Evolutionary conservation across 2,329 filamentous ascomycete genomes (phyloP).

Genomic region (Beauveria sp.): DNA sequence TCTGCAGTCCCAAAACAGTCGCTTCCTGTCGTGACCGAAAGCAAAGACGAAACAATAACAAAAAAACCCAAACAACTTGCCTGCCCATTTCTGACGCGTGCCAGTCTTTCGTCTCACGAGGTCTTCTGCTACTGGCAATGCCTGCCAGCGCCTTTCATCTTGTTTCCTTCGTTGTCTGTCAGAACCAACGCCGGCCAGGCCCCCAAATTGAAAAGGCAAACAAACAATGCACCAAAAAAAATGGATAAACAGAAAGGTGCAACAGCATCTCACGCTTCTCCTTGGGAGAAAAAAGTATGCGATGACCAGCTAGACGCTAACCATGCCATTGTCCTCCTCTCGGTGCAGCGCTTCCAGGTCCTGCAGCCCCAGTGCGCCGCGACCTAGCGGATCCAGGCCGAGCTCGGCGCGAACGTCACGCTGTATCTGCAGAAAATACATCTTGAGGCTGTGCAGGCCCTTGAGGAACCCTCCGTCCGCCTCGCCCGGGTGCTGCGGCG

Average conservation of each 20-base stretch:
- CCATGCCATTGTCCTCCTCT: conserved; percentile 26
- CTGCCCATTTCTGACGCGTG: background rate
- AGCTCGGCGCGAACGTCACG: conserved; percentile 58
- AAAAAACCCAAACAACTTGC: no score
- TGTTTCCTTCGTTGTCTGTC: background rate
- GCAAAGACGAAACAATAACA: background rate
- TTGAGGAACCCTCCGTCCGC: conserved; percentile 86
- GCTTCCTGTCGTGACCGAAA: background rate
- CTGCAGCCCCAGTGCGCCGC: conserved; percentile 17
- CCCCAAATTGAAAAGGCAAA: conserved; percentile 8
- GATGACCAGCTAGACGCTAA: conserved; percentile 21
- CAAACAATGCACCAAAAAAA: background rate
- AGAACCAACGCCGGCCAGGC: background rate
- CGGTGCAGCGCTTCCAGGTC: conserved; percentile 20
- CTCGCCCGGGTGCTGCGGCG: conserved; percentile 70
- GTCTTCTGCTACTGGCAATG: background rate
- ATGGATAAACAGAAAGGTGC: background rate
- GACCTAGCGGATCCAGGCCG: conserved; percentile 33
- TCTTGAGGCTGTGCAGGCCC: conserved; percentile 67
- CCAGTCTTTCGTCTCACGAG: background rate
- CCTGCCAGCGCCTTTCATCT: background rate
- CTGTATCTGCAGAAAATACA: conserved; percentile 84
- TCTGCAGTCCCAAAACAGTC: no score
- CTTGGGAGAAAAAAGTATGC: background rate
- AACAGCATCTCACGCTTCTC: background rate